Base-by-base conservation (phyloP, 441 rosid genomes). In the Mallotus japonicus region DNA sequence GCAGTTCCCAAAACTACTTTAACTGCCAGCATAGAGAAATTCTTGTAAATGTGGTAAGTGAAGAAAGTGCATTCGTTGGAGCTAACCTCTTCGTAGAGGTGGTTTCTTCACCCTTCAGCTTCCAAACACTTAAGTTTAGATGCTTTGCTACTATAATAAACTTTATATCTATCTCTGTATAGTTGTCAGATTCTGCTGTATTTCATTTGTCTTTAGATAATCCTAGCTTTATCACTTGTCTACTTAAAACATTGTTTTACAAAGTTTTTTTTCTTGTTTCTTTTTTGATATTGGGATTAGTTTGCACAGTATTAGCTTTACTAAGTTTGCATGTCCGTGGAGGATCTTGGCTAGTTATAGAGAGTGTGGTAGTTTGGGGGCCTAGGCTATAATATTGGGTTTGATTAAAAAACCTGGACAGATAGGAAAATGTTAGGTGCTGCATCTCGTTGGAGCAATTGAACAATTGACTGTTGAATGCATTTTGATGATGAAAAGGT, bases 1-100 rank as follows among this genome's bases (percentile, higher is more conserved):
- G 97, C 99, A 13, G 97, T 95, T 49, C 97, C 97, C 53, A 88
- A 80, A 79, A 83, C 88, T 67, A 92, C 97, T 13, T 74, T 95
- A 77, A 83, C 85, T 77, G 77, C 85, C 80, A 84, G 88, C 81
- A 84, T 95, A 56, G 96, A 91, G 80, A 92, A 89, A 76, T 90
- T 87, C 86, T 79, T 95, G 79, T 89, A 82, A 81, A 81, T 74
- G 51, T 79, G 80, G 76, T 70, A 37, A 75, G 75, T 40, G 55
- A 76, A 71, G 63, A 12, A 67, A 46, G 37, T 58, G 46, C 46
- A 55, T 69, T 50, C 60, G 65, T 16, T 55, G 59, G 54, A 67
- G 62, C 34, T 59, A 16, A 63, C 76, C 58, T 57, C 37, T 44
- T 70, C 70, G 60, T 44, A 46, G 62, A 22, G n/a, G 62, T 54